A percentile compares a stretch with the other conserved stretches of the same genome.
phyloP scores from a whole-genome alignment of 1,284 basidiomycete species.

The Thelephora terrestris region DNA sequence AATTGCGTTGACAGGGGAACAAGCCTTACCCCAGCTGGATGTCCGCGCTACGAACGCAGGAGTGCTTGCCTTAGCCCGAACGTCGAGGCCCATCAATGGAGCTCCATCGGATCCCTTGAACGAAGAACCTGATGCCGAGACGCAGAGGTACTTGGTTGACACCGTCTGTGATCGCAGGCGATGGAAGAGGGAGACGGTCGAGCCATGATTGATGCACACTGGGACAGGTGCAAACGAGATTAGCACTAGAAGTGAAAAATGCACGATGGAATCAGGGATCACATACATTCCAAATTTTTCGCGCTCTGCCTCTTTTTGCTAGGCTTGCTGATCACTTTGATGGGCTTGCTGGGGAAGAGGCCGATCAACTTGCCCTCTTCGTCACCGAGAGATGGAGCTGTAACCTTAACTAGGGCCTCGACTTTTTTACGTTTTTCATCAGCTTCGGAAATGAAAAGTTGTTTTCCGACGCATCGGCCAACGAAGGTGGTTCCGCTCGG shows the following conservation, averaged over 20 bases:
- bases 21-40: constrained; percentile 66
- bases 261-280: constrained; percentile 7
- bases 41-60: constrained; percentile 81
- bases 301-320: constrained; percentile 93
- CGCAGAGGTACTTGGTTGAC: constrained; percentile 93
- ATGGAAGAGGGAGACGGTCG: constrained; percentile 92
- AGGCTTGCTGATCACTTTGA: constrained; percentile 95
- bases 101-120: constrained; percentile 88
- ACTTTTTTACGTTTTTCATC: constrained; percentile 90
- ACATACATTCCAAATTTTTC: constrained; percentile 86
- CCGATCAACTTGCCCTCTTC: constrained; percentile 76
- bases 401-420: constrained; percentile 83
- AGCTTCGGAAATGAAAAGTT: constrained; percentile 84
- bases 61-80: constrained; percentile 57
- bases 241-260: constrained; percentile 6
- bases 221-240: constrained; percentile 10
- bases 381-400: constrained; percentile 70
- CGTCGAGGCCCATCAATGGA: constrained; percentile 72
- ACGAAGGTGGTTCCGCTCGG: constrained; percentile 74
- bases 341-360: constrained; percentile 81
- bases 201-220: constrained; percentile 95
- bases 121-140: constrained; percentile 81
- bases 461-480: constrained; percentile 83
- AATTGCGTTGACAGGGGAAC: constrained; percentile 8
- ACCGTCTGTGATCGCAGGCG: constrained; percentile 87